A percentile compares a stretch with the other conserved stretches of the same genome.
These are phyloP conservation scores for Phallus indusiatus DNA, from an alignment of 768 basidiomycete species.

Conservation along the genomic window DNA sequence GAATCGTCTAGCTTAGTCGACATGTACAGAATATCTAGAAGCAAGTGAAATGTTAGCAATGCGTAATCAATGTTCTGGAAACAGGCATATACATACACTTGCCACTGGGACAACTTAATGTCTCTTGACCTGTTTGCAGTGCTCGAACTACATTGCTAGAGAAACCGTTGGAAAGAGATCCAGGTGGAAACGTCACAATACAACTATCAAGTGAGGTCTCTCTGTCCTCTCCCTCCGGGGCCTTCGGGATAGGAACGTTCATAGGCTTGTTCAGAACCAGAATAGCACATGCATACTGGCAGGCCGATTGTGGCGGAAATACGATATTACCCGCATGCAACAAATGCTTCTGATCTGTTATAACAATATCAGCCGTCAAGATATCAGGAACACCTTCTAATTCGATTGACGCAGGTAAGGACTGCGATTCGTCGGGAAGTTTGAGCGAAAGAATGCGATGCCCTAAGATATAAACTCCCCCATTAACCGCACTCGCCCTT, in stretches of 20 bases:
- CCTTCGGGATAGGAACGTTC: conserved; percentile 15
- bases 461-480: conserved; percentile 66
- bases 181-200: conserved; percentile 69
- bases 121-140: conserved; percentile 62
- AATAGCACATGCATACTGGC: conserved; percentile 35
- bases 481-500: conserved; percentile 76
- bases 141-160: conserved; percentile 40
- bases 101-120: conserved; percentile 62
- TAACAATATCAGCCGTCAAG: conserved; percentile 44
- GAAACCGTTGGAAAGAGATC: conserved; percentile 26
- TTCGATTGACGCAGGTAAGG: conserved; percentile 20
- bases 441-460: conserved; percentile 28
- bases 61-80: not conserved
- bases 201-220: conserved; percentile 41
- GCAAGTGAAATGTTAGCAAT: not conserved
- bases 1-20: not conserved
- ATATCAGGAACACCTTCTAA: conserved; percentile 55
- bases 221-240: conserved; percentile 9
- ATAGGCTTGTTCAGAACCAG: conserved; percentile 40
- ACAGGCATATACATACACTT: conserved; percentile 45
- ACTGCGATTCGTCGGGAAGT: conserved; percentile 14
- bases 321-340: not conserved
- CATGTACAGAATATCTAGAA: conserved; percentile 7
- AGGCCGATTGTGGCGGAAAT: not conserved
- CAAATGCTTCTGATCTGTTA: conserved; percentile 31